Conservation (phyloP, 106 monocot genomes). For the Cymbidium sinense region DNA sequence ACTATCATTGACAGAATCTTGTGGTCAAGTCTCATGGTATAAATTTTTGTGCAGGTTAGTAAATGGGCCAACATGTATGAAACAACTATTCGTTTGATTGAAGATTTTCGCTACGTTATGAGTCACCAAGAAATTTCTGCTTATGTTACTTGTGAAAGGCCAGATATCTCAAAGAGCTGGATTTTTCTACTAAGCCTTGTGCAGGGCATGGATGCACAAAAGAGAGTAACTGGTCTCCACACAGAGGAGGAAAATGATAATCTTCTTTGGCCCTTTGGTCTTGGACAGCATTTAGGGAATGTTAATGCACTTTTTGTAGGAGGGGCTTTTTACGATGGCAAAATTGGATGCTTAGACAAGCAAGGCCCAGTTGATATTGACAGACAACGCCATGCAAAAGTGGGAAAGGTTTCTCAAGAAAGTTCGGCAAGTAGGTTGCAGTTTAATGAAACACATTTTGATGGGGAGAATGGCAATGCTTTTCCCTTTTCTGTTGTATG, state of each 20-base stretch:
- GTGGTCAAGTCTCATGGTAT: background rate
- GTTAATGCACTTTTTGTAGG: conserved; percentile 48
- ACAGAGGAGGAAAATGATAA: conserved; percentile 66
- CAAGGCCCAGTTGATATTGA: conserved; percentile 23
- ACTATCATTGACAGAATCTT: background rate
- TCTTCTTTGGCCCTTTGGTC: conserved; percentile 38
- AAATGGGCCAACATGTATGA: conserved; percentile 51
- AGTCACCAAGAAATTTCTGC: conserved; percentile 56
- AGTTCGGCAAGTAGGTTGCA: conserved; percentile 15
- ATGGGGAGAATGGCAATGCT: conserved; percentile 4
- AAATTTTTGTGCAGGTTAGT: conserved; percentile 43
- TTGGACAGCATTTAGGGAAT: conserved; percentile 50
- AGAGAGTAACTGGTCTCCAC: conserved; percentile 47
- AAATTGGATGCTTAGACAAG: conserved; percentile 12
- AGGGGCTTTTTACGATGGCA: conserved; percentile 44
- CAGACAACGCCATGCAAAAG: conserved; percentile 38
- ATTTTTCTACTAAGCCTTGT: conserved; percentile 51
- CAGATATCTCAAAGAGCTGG: conserved; percentile 60
- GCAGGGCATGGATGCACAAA: conserved; percentile 86
- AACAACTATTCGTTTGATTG: conserved; percentile 48
- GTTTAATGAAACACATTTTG: background rate
- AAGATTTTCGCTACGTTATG: conserved; percentile 61
- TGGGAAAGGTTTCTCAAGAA: conserved; percentile 48
- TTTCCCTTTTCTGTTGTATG: conserved; percentile 33
- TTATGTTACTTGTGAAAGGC: conserved; percentile 50